Conservation (phyloP, 257 asterid genomes). For the Salvia miltiorrhiza region DNA sequence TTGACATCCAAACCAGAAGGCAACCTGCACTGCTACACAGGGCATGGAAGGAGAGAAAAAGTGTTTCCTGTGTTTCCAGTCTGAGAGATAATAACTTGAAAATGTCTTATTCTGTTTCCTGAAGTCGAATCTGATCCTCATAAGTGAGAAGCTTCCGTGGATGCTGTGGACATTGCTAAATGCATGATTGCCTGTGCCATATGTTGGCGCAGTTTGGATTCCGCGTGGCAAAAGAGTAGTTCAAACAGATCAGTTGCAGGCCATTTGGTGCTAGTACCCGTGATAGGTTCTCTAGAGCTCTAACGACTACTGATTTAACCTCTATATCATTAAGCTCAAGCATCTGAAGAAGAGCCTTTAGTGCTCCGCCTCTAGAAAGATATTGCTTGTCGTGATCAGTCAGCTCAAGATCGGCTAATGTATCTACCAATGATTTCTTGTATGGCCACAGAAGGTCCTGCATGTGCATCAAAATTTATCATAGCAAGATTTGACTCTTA, state of each 20-base stretch:
- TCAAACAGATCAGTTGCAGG: constrained; percentile 38
- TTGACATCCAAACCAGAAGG: constrained; percentile 34
- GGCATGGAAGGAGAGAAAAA: constrained; percentile 39
- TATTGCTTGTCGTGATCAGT: constrained; percentile 42
- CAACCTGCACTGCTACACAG: constrained; percentile 40
- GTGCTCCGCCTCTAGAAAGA: constrained; percentile 35
- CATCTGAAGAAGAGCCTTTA: constrained; percentile 44
- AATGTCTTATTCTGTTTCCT: constrained; percentile 37
- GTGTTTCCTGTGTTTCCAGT: constrained; percentile 31
- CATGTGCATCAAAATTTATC: neutral
- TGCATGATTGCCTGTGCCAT: constrained; percentile 43
- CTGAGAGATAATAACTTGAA: constrained; percentile 41
- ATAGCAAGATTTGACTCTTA: no score
- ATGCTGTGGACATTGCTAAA: constrained; percentile 30
- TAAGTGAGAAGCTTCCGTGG: constrained; percentile 31
- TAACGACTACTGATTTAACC: constrained; percentile 31
- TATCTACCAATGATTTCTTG: constrained; percentile 35
- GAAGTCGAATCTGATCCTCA: constrained; percentile 23
- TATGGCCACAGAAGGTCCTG: constrained; percentile 29
- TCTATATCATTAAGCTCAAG: constrained; percentile 24
- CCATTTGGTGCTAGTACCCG: constrained; percentile 37
- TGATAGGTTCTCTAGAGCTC: constrained; percentile 40
- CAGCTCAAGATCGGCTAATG: constrained; percentile 41
- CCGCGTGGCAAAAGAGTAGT: constrained; percentile 38
- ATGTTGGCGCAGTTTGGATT: constrained; percentile 27